Conservation (phyloP, 140 eudicot genomes). For the Oenanthe javanica region DNA sequence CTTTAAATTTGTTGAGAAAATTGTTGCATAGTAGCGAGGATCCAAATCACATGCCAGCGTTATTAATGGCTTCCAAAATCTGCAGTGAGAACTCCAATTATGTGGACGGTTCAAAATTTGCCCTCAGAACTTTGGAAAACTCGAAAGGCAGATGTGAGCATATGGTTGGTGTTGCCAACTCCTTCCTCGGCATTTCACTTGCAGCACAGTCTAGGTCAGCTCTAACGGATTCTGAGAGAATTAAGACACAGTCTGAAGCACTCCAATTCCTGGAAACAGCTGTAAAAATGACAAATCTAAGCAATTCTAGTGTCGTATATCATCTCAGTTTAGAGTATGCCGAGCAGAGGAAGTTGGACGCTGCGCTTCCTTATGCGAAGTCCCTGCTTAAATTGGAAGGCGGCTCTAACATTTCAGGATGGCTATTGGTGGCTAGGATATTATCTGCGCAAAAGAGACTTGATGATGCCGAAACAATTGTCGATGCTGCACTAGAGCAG, state of each 20-base stretch:
- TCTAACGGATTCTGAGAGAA: constrained; percentile 50
- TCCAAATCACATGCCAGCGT: constrained; percentile 28
- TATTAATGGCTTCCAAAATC: constrained; percentile 54
- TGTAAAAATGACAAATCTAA: constrained; percentile 38
- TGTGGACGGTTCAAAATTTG: constrained; percentile 32
- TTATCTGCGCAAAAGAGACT: constrained; percentile 72
- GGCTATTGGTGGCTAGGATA: constrained; percentile 62
- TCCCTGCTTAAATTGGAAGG: constrained; percentile 52
- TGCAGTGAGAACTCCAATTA: constrained; percentile 36
- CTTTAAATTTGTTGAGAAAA: constrained; percentile 45
- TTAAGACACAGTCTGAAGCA: constrained; percentile 22
- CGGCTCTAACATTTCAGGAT: constrained; percentile 48
- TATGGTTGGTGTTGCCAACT: too few relatives aligned
- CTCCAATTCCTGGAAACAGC: too few relatives aligned
- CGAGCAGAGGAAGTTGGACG: constrained; percentile 61
- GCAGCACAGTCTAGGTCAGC: constrained; percentile 30
- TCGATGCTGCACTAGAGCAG: constrained; percentile 80
- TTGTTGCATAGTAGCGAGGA: constrained; percentile 9
- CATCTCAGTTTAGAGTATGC: constrained; percentile 64
- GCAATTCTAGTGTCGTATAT: constrained; percentile 40
- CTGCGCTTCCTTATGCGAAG: constrained; percentile 55
- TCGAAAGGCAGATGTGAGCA: too few relatives aligned
- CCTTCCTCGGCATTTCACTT: constrained; percentile 9
- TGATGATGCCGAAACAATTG: constrained; percentile 48
- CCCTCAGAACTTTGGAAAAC: too few relatives aligned